A percentile compares a stretch with the other conserved stretches of the same genome.
phyloP scores from a whole-genome alignment of 2,329 filamentous ascomycete species.

The Fusarium subtropicale region DNA sequence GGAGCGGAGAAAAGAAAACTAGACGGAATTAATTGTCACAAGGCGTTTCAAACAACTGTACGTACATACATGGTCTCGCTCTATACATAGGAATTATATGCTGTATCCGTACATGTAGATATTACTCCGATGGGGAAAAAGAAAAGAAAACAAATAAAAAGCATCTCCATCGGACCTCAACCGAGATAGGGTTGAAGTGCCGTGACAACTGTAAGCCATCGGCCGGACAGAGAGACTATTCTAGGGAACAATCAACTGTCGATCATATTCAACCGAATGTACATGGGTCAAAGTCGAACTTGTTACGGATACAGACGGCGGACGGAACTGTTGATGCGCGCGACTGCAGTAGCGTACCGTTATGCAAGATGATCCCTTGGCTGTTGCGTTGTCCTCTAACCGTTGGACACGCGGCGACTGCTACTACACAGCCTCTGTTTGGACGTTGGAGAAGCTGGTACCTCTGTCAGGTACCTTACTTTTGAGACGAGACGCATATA shows the following conservation, averaged over 20 bases:
- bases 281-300: neutral
- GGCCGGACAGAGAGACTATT: slow-evolving; percentile 4
- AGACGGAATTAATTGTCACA: slow-evolving; percentile 10
- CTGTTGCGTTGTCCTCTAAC: slow-evolving; percentile 26
- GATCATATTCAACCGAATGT: slow-evolving; percentile 11
- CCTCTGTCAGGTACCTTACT: neutral
- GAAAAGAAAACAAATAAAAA: slow-evolving; percentile 9
- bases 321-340: slow-evolving; percentile 19
- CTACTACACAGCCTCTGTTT: slow-evolving; percentile 25
- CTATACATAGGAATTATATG: neutral
- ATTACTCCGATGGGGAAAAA: neutral
- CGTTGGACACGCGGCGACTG: slow-evolving; percentile 30
- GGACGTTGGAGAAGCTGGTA: neutral
- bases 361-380: slow-evolving; percentile 28
- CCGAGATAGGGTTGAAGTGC: slow-evolving; percentile 15
- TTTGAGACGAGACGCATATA: slow-evolving; percentile 8
- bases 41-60: slow-evolving; percentile 10
- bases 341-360: slow-evolving; percentile 2
- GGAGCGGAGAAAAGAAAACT: slow-evolving; percentile 8
- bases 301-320: neutral
- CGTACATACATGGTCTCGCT: neutral
- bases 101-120: neutral
- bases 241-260: slow-evolving; percentile 28
- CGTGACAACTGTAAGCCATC: slow-evolving; percentile 13
- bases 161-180: slow-evolving; percentile 4